Conservation (phyloP, 2,329 filamentous ascomycete species). For the Aspergillus cejpii region DNA sequence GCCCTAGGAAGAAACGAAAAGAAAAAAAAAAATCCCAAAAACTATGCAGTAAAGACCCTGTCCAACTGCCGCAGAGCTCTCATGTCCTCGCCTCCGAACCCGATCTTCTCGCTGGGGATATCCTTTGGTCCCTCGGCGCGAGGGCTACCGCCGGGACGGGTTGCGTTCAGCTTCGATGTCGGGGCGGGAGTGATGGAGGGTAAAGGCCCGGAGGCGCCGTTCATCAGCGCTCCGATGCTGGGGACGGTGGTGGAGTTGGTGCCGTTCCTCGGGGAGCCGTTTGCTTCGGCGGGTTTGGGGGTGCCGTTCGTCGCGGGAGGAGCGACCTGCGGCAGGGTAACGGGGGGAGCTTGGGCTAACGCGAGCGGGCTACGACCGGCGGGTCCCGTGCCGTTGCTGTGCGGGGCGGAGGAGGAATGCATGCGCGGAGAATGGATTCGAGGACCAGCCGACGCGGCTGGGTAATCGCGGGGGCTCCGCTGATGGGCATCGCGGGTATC, state of each 20-base stretch:
- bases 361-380: conserved; percentile 24
- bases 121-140: conserved; percentile 44
- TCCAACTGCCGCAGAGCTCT: conserved; percentile 61
- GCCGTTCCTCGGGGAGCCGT: conserved; percentile 18
- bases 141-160: conserved; percentile 2
- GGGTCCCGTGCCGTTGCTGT: conserved; percentile 17
- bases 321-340: conserved; percentile 14
- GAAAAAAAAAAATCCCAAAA: not conserved
- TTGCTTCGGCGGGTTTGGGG: conserved; percentile 22
- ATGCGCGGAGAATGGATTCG: conserved; percentile 31
- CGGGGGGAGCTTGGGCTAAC: conserved; percentile 21
- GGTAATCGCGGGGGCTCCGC: conserved; percentile 28
- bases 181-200: conserved; percentile 19
- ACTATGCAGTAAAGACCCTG: conserved; percentile 42
- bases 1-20: not conserved
- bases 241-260: conserved; percentile 43
- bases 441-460: conserved; percentile 27
- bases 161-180: conserved; percentile 10
- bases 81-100: conserved; percentile 55
- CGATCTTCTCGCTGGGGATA: conserved; percentile 52
- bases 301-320: conserved; percentile 11
- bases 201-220: conserved; percentile 27
- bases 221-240: conserved; percentile 47
- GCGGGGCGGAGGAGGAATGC: conserved; percentile 20
- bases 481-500: conserved; percentile 24